Conservation (phyloP, 1,284 basidiomycete species). For the Pyrrhoderma noxium region DNA sequence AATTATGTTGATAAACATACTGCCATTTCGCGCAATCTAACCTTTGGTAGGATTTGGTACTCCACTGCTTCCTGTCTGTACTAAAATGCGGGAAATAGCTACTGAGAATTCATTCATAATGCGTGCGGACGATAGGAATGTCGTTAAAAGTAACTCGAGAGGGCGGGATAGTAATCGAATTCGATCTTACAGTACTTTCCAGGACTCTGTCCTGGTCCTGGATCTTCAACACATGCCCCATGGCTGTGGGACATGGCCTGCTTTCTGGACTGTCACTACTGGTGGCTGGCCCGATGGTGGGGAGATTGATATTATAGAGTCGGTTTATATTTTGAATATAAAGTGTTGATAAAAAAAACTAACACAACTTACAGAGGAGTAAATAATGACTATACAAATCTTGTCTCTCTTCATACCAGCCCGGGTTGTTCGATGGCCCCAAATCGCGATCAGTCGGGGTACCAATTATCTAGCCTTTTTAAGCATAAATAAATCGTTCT, state of each 20-base stretch:
- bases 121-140: slow-evolving; percentile 21
- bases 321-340: not conserved
- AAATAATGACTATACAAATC: slow-evolving; percentile 21
- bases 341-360: not conserved
- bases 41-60: not conserved
- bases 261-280: slow-evolving; percentile 33
- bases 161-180: slow-evolving; percentile 24
- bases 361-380: slow-evolving; percentile 8
- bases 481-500: too few species aligned
- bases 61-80: not conserved
- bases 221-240: slow-evolving; percentile 25
- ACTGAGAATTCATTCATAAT: slow-evolving; percentile 19
- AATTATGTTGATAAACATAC: slow-evolving; percentile 11
- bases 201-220: slow-evolving; percentile 23
- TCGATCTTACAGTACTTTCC: slow-evolving; percentile 19
- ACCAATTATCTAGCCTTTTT: not conserved
- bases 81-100: slow-evolving; percentile 1
- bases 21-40: not conserved
- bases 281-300: slow-evolving; percentile 23
- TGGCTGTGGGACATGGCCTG: slow-evolving; percentile 31
- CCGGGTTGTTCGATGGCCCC: slow-evolving; percentile 23
- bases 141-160: slow-evolving; percentile 13
- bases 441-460: slow-evolving; percentile 21
- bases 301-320: slow-evolving; percentile 22
- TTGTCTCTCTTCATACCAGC: slow-evolving; percentile 28